phyloP scores from a whole-genome alignment of 352 stramenopile species.

The Phytopythium cucurbitacearum region DNA sequence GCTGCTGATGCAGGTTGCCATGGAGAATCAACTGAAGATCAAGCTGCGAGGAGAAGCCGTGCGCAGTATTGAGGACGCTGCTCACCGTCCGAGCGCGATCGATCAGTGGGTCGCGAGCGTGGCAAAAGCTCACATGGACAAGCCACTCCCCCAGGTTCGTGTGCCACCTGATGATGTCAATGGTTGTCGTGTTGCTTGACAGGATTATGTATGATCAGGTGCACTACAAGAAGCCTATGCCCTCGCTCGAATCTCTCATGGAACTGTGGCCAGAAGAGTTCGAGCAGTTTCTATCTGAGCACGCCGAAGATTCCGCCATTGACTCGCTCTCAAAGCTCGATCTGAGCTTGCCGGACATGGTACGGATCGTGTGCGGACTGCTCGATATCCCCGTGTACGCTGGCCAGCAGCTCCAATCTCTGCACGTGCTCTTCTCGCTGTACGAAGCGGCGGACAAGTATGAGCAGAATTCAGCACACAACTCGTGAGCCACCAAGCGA shows the following conservation, averaged over 20 bases:
- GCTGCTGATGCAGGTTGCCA: slow-evolving; percentile 77
- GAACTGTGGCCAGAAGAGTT: slow-evolving; percentile 89
- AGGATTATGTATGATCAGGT: slow-evolving; percentile 16
- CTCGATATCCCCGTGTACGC: slow-evolving; percentile 91
- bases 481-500: background rate
- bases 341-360: slow-evolving; percentile 81
- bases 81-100: slow-evolving; percentile 83
- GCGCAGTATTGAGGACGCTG: slow-evolving; percentile 87
- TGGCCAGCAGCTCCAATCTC: slow-evolving; percentile 73
- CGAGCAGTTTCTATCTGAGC: slow-evolving; percentile 48
- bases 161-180: background rate
- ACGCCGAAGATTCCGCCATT: slow-evolving; percentile 13
- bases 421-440: slow-evolving; percentile 91
- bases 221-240: slow-evolving; percentile 89
- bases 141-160: slow-evolving; percentile 59
- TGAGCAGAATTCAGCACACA: slow-evolving; percentile 21
- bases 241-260: slow-evolving; percentile 82
- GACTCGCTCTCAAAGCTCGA: slow-evolving; percentile 56
- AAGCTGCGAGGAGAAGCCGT: slow-evolving; percentile 50
- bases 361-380: slow-evolving; percentile 81
- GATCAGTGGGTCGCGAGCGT: slow-evolving; percentile 92
- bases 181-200: background rate
- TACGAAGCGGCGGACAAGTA: slow-evolving; percentile 76
- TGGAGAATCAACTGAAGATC: slow-evolving; percentile 45
- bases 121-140: slow-evolving; percentile 80